Evolutionary conservation across 2,329 filamentous ascomycete species (phyloP).

Genomic region (Zasmidium citrigriseum): DNA sequence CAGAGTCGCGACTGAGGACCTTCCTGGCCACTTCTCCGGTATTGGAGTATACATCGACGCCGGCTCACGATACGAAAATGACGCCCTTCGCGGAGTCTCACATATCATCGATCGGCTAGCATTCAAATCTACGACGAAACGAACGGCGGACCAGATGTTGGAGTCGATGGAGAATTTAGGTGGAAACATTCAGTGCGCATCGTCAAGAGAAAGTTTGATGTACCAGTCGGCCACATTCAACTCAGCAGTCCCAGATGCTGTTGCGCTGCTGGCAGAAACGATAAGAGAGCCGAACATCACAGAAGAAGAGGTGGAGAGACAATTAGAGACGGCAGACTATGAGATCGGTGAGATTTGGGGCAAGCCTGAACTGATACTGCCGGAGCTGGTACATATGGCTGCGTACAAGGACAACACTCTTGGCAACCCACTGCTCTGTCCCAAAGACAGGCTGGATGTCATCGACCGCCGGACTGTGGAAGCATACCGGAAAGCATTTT

Average conservation of each 20-base stretch:
- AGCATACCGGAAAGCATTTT: conserved; percentile 80
- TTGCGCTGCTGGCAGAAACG: conserved; percentile 87
- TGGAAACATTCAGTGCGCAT: conserved; percentile 96
- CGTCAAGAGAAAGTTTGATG: conserved; percentile 94
- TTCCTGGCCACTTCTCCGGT: conserved; percentile 91
- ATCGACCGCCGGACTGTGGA: conserved; percentile 76
- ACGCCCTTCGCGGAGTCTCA: conserved; percentile 80
- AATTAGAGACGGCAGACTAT: conserved; percentile 89
- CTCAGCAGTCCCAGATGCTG: conserved; percentile 77
- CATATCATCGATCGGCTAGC: conserved; percentile 95
- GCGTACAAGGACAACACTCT: conserved; percentile 96
- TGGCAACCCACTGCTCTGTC: conserved; percentile 89
- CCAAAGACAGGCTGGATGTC: conserved; percentile 72
- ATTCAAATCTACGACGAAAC: conserved; percentile 80
- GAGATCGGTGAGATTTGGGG: conserved; percentile 98
- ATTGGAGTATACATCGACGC: conserved; percentile 96
- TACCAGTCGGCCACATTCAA: conserved; percentile 99
- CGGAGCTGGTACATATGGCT: conserved; percentile 91
- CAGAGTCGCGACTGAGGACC: conserved; percentile 89
- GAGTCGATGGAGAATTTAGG: conserved; percentile 85
- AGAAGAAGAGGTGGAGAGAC: conserved; percentile 80
- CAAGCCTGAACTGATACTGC: conserved; percentile 93
- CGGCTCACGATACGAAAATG: conserved; percentile 90
- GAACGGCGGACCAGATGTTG: conserved; percentile 79
- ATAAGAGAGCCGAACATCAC: conserved; percentile 84